Base-by-base conservation (phyloP, 768 basidiomycete species). In the Russula abietina region DNA sequence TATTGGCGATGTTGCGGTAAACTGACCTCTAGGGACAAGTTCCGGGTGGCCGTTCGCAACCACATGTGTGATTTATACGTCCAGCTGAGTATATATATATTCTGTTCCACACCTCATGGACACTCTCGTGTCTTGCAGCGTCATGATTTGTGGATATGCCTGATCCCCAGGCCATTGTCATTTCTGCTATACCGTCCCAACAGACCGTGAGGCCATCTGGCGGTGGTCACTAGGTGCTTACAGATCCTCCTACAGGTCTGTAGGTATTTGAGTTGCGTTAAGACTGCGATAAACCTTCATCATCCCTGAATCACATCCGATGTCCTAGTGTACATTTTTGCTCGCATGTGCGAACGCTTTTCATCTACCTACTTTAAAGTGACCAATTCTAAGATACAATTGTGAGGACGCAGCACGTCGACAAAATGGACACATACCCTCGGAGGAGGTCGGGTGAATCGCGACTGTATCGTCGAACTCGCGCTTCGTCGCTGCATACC, bases 391-490 rank as follows among this genome's bases (percentile, higher is more conserved):
- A 66, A 50, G 67, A 24, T 55, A 59, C 58, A 33, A 48, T n/a
- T 17, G 39, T 57, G 2, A 50, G 59, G 51, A 32, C 43, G 17
- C 9, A 11, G n/a, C 4, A 33, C 22, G n/a, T 32, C 38, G 32
- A n/a, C 55, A 75, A 32, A 56, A 55, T 22, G 14, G 14, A 17
- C 24, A 69, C 82, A 41, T 67, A 89, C 89, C 89, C 78, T 91
- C 89, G 45, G 80, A 87, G 16, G 87, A 90, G 2, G 91, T 93
- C 43, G 93, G 93, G 74, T 95, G 93, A 65, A 96, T 96, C 12
- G 93, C 93, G 33, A 95, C 89, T 1, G 89, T 92, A 69, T 91
- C 83, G 69, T 94, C 93, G 55, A 96, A 73, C 69, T 96, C 89
- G 69, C 81, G 73, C 77, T 94, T 93, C 26, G 80, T 82, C 5